Evolutionary conservation across 208 protist genomes (phyloP).

Genomic region (Leishmania aethiopica): DNA sequence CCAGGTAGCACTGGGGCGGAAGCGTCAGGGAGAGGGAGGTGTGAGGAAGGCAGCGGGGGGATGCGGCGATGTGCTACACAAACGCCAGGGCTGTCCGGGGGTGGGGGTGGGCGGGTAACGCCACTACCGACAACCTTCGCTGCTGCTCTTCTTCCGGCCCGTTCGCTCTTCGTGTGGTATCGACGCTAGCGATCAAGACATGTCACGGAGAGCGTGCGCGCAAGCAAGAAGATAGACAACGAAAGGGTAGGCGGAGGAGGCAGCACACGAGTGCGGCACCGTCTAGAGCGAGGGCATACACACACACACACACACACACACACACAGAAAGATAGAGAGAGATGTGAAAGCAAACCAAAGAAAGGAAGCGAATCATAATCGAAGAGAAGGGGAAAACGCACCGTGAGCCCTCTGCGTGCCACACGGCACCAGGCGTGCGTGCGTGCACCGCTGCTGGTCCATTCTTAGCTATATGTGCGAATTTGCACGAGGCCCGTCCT

Average conservation of each 20-base stretch:
- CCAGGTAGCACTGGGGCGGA: not conserved
- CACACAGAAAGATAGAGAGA: not conserved
- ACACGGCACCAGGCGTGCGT: not conserved
- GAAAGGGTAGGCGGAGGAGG: not conserved
- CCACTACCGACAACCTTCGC: not conserved
- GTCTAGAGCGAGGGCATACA: not conserved
- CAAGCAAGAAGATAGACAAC: too few relatives aligned
- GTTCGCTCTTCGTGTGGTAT: not conserved
- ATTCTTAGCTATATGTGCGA: not conserved
- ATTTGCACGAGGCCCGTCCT: not conserved
- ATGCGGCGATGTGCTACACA: not conserved
- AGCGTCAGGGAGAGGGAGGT: not conserved
- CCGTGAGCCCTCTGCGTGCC: not conserved
- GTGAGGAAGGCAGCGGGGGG: not conserved
- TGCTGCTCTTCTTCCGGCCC: not conserved
- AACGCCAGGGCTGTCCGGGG: not conserved
- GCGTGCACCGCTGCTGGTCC: not conserved
- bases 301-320: slow-evolving; percentile 8
- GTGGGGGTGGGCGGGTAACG: not conserved
- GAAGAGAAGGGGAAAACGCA: slow-evolving; percentile 3
- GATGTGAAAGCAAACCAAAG: not conserved
- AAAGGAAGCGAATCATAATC: not conserved
- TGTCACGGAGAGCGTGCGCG: not conserved
- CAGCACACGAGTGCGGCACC: not conserved
- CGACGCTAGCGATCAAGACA: not conserved